These are phyloP conservation scores for Xylaria venustula DNA, from an alignment of 495 filamentous ascomycete genomes.

Conservation along the genomic window DNA sequence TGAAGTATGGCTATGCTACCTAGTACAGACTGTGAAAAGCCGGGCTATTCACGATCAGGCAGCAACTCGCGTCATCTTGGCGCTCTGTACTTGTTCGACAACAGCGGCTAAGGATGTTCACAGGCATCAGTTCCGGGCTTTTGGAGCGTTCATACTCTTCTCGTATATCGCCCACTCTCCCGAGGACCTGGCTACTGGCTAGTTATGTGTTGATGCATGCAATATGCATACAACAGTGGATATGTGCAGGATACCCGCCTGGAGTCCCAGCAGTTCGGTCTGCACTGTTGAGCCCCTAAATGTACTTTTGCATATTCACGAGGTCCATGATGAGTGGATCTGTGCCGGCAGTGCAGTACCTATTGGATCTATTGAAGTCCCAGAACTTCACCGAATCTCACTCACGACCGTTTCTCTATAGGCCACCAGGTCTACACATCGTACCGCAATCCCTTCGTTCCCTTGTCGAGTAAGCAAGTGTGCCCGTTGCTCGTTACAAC, in stretches of 20 bases:
- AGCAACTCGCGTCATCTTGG: background rate
- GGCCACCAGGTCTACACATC: background rate
- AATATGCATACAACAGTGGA: background rate
- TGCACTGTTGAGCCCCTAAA: background rate
- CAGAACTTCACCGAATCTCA: conserved; percentile 6
- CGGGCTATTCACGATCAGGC: background rate
- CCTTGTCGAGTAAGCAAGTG: background rate
- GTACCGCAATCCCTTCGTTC: background rate
- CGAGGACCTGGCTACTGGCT: background rate
- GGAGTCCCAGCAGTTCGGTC: background rate
- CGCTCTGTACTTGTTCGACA: background rate
- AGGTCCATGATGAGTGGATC: background rate
- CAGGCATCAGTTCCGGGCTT: background rate
- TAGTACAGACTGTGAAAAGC: background rate
- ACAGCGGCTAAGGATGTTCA: background rate
- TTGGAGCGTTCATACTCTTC: background rate
- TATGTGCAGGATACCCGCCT: background rate
- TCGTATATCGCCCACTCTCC: background rate
- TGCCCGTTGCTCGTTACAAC: background rate
- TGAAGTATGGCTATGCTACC: background rate
- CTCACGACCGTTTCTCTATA: background rate
- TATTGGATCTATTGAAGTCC: background rate
- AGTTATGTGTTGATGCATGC: background rate
- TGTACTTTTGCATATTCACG: background rate
- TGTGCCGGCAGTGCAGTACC: background rate